These are phyloP conservation scores for Ciborinia camelliae DNA, from an alignment of 2,329 filamentous ascomycete genomes.

Conservation along the genomic window DNA sequence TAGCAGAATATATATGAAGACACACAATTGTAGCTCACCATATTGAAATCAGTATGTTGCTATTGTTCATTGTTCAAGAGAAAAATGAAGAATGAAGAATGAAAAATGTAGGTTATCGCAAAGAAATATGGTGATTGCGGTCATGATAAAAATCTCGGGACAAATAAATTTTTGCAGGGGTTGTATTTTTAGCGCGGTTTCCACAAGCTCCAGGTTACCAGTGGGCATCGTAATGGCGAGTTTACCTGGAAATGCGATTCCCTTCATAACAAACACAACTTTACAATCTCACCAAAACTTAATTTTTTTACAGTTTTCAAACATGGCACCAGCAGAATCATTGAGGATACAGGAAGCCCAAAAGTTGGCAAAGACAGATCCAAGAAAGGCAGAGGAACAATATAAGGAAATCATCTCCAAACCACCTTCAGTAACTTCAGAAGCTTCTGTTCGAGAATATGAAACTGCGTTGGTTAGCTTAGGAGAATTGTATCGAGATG, in stretches of 20 bases:
- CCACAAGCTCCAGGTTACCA: constrained; percentile 26
- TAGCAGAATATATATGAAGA: not conserved
- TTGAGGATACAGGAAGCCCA: constrained; percentile 82
- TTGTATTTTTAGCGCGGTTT: constrained; percentile 25
- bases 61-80: no score
- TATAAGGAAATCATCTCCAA: constrained; percentile 89
- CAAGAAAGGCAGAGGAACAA: constrained; percentile 77
- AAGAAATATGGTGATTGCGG: constrained; percentile 1
- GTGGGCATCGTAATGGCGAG: constrained; percentile 17
- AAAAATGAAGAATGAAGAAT: not conserved
- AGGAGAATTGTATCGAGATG: constrained; percentile 88
- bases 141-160: constrained; percentile 14
- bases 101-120: not conserved
- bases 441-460: constrained; percentile 86
- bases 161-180: constrained; percentile 28
- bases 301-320: constrained; percentile 29
- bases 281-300: constrained; percentile 15
- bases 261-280: constrained; percentile 25
- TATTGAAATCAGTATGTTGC: constrained; percentile 28
- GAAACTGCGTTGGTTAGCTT: constrained; percentile 84
- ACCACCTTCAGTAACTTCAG: constrained; percentile 75
- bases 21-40: constrained; percentile 28
- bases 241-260: constrained; percentile 24
- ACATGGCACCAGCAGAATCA: constrained; percentile 58
- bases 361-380: constrained; percentile 75